These are phyloP conservation scores for Entonaema liquescens DNA, from an alignment of 495 filamentous ascomycete genomes.

Conservation along the genomic window DNA sequence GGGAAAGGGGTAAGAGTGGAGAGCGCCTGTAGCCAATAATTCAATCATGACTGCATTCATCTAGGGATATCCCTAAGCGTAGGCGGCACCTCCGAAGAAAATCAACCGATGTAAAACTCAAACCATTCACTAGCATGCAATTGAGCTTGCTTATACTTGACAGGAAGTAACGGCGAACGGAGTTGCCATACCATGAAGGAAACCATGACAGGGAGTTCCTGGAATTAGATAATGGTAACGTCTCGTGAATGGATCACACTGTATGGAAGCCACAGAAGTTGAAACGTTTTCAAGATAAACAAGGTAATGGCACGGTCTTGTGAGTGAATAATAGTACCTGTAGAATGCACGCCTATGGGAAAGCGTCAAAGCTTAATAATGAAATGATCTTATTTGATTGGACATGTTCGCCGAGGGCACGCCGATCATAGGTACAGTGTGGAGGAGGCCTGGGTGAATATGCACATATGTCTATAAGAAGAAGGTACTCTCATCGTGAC, in stretches of 20 bases:
- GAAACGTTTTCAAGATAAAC: not conserved
- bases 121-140: not conserved
- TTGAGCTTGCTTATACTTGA: not conserved
- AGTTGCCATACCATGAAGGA: not conserved
- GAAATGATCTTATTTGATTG: not conserved
- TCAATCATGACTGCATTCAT: not conserved
- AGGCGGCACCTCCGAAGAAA: not conserved
- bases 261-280: not conserved
- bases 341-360: not conserved
- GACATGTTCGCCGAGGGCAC: not conserved
- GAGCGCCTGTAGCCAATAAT: not conserved
- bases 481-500: not conserved
- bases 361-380: not conserved
- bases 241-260: not conserved
- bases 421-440: not conserved
- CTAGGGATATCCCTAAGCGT: not conserved
- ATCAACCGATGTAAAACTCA: not conserved
- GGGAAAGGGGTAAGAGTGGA: not conserved
- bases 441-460: not conserved
- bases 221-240: not conserved
- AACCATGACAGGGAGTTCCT: not conserved
- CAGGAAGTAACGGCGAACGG: not conserved
- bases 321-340: not conserved
- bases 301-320: not conserved
- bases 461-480: not conserved